Conservation (phyloP, 768 basidiomycete species). For the Leucocoprinus leucothites region DNA sequence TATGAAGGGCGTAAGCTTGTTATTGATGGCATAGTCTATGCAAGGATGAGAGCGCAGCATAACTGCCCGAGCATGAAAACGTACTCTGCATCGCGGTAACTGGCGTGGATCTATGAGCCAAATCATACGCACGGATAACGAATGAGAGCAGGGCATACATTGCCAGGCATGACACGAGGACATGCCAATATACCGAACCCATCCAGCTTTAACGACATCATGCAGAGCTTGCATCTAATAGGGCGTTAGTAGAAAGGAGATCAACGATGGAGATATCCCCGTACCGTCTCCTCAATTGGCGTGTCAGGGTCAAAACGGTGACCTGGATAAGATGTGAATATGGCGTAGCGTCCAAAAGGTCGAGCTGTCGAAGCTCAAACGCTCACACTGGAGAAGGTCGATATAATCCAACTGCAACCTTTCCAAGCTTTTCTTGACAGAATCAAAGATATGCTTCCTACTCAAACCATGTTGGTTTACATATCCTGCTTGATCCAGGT, state of each 20-base stretch:
- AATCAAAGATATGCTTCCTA: constrained; percentile 69
- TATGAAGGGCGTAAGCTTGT: constrained; percentile 57
- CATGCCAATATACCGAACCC: constrained; percentile 61
- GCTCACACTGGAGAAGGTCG: constrained; percentile 66
- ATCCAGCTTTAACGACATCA: constrained; percentile 61
- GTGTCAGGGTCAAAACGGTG: constrained; percentile 59
- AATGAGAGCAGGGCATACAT: constrained; percentile 29
- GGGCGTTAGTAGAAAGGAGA: not conserved
- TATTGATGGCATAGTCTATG: constrained; percentile 55
- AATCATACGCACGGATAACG: not conserved
- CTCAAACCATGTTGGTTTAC: constrained; percentile 50
- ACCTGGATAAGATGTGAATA: constrained; percentile 31
- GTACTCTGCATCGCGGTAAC: constrained; percentile 57
- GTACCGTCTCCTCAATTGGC: constrained; percentile 54
- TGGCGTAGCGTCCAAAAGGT: constrained; percentile 18
- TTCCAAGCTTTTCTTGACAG: constrained; percentile 59
- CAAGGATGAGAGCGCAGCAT: not conserved
- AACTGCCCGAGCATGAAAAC: not conserved
- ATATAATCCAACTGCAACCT: constrained; percentile 75
- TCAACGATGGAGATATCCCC: not conserved
- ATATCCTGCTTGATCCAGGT: constrained; percentile 41
- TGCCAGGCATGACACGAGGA: constrained; percentile 53
- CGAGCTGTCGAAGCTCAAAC: constrained; percentile 13
- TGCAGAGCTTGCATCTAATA: constrained; percentile 63
- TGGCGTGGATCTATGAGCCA: not conserved